Evolutionary conservation across 2,329 filamentous ascomycete genomes (phyloP).

Genomic region (Cyphellophora europaea): DNA sequence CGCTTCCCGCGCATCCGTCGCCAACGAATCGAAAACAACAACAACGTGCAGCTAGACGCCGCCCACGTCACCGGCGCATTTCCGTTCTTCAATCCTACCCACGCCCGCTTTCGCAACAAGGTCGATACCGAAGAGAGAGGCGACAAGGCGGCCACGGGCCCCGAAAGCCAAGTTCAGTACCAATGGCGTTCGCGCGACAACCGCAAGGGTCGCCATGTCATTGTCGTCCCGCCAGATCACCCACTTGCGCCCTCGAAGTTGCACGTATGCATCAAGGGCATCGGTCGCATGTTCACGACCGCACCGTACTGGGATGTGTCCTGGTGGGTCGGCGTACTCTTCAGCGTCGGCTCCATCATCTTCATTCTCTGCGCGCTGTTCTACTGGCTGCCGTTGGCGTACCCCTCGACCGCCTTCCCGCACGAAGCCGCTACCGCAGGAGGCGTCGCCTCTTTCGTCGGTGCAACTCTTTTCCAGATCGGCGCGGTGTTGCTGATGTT

Average conservation of each 20-base stretch:
- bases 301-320: slow-evolving; percentile 50
- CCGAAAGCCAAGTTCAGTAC: slow-evolving; percentile 20
- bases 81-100: not conserved
- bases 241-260: slow-evolving; percentile 15
- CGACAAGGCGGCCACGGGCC: slow-evolving; percentile 14
- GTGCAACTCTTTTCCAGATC: slow-evolving; percentile 57
- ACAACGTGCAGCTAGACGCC: too few relatives aligned
- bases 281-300: slow-evolving; percentile 39
- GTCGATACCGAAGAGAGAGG: not conserved
- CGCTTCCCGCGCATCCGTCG: too few relatives aligned
- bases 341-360: slow-evolving; percentile 44
- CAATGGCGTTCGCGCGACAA: slow-evolving; percentile 38
- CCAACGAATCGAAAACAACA: too few relatives aligned
- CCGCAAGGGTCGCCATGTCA: slow-evolving; percentile 37
- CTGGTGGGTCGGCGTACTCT: slow-evolving; percentile 44
- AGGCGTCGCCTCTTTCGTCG: slow-evolving; percentile 57
- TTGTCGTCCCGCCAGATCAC: slow-evolving; percentile 26
- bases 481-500: slow-evolving; percentile 55
- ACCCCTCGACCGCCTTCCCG: slow-evolving; percentile 28
- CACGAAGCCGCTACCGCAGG: slow-evolving; percentile 46
- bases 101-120: not conserved
- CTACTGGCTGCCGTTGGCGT: slow-evolving; percentile 49
- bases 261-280: slow-evolving; percentile 24
- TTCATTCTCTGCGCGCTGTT: slow-evolving; percentile 51
- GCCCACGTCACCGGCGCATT: not conserved